Conservation (phyloP, 192 early-diverging fungal genomes). For the Thamnidium elegans region DNA sequence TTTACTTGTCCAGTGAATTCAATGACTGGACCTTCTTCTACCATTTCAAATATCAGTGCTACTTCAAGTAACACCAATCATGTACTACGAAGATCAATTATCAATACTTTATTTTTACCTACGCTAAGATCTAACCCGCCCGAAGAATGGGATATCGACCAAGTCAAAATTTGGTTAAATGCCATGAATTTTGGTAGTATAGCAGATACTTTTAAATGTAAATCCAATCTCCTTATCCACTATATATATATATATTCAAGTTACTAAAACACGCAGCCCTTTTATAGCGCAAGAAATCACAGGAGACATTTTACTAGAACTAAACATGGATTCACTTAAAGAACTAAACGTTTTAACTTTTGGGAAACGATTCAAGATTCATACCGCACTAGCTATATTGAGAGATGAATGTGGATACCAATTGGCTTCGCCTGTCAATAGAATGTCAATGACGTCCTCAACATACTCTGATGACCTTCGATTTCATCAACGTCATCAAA, state of each 20-base stretch:
- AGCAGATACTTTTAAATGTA: conserved; percentile 28
- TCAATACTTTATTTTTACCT: neutral
- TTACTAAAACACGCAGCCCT: neutral
- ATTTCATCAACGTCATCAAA: neutral
- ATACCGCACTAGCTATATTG: conserved; percentile 59
- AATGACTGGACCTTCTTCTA: neutral
- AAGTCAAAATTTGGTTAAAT: conserved; percentile 26
- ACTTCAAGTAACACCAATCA: neutral
- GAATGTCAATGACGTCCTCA: neutral
- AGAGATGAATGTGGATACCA: conserved; percentile 26
- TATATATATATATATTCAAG: neutral
- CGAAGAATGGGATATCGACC: conserved; percentile 28
- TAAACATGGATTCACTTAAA: conserved; percentile 62
- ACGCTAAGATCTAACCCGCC: neutral
- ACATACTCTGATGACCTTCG: neutral
- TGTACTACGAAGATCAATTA: neutral
- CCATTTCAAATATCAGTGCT: neutral
- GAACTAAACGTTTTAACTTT: conserved; percentile 63
- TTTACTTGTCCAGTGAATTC: neutral
- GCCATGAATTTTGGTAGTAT: conserved; percentile 27
- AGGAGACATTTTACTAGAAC: conserved; percentile 58
- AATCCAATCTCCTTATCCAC: conserved; percentile 7
- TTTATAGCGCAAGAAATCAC: conserved; percentile 63
- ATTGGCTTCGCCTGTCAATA: neutral
- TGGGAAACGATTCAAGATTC: conserved; percentile 64